Conservation (phyloP, 805 yeast species). For the Candida chauliodis region DNA sequence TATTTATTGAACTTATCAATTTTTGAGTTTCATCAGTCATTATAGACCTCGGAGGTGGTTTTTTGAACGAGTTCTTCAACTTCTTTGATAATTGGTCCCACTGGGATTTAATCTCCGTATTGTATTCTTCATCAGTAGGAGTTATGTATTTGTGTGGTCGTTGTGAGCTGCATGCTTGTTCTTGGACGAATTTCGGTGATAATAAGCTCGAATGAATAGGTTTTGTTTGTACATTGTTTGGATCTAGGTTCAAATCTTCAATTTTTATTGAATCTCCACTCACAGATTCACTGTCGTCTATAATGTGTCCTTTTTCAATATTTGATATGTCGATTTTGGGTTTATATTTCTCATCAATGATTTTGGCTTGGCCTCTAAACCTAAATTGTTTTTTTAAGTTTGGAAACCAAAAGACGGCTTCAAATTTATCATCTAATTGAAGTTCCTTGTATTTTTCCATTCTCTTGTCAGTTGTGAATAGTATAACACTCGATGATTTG, state of each 20-base stretch:
- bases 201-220: constrained; percentile 9
- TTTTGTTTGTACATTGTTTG: constrained; percentile 4
- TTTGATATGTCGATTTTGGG: constrained; percentile 32
- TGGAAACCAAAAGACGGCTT: constrained; percentile 73
- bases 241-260: background rate
- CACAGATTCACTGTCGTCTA: constrained; percentile 8
- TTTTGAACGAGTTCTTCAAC: constrained; percentile 63
- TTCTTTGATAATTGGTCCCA: constrained; percentile 61
- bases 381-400: constrained; percentile 65
- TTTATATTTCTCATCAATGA: constrained; percentile 28
- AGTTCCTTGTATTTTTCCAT: constrained; percentile 59
- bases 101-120: constrained; percentile 54
- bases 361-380: constrained; percentile 61
- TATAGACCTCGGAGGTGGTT: constrained; percentile 67
- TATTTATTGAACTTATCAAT: constrained; percentile 62
- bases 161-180: background rate
- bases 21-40: constrained; percentile 54
- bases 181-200: constrained; percentile 7
- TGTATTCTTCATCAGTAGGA: constrained; percentile 65
- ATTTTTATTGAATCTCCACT: constrained; percentile 1
- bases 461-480: constrained; percentile 71
- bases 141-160: constrained; percentile 21
- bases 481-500: constrained; percentile 59
- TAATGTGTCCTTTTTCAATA: constrained; percentile 16
- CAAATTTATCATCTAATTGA: constrained; percentile 52